Evolutionary conservation across 1,284 basidiomycete genomes (phyloP).

Genomic region (Phlebopus sp.): DNA sequence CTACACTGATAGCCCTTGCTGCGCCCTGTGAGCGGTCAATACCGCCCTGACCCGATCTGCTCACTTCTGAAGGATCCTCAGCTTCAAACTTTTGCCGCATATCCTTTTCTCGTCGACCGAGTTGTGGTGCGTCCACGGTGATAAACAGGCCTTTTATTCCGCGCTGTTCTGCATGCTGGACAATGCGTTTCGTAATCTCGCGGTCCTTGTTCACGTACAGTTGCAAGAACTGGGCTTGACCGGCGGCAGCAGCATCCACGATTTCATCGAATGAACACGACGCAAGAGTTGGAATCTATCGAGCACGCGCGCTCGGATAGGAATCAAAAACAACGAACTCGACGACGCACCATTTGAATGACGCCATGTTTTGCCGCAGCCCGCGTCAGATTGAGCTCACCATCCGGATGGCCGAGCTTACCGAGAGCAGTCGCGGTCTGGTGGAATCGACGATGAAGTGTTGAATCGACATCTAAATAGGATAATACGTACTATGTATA

Average conservation of each 20-base stretch:
- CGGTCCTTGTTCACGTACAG: slow-evolving; percentile 84
- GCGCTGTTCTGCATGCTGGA: slow-evolving; percentile 80
- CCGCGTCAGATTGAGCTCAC: slow-evolving; percentile 83
- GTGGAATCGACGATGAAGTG: slow-evolving; percentile 9
- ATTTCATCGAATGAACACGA: slow-evolving; percentile 91
- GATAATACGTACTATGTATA: slow-evolving; percentile 62
- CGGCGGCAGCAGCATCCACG: slow-evolving; percentile 72
- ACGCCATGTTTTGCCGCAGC: slow-evolving; percentile 78
- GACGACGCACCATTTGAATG: slow-evolving; percentile 78
- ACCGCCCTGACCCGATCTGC: slow-evolving; percentile 50
- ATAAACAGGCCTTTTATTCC: slow-evolving; percentile 88
- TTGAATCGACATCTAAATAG: neutral
- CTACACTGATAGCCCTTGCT: slow-evolving; percentile 88
- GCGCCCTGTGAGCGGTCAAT: slow-evolving; percentile 88
- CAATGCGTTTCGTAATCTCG: slow-evolving; percentile 75
- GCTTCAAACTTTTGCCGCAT: slow-evolving; percentile 97
- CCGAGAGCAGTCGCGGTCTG: slow-evolving; percentile 79
- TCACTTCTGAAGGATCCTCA: slow-evolving; percentile 72
- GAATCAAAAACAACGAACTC: neutral
- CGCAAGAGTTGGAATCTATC: slow-evolving; percentile 84
- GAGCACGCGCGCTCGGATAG: neutral
- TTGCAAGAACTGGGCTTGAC: slow-evolving; percentile 80
- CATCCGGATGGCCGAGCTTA: slow-evolving; percentile 92
- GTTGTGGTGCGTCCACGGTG: slow-evolving; percentile 91
- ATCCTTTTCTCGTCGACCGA: slow-evolving; percentile 89